Evolutionary conservation across 352 stramenopile species (phyloP).

Genomic region (Globisporangium megalacanthum): DNA sequence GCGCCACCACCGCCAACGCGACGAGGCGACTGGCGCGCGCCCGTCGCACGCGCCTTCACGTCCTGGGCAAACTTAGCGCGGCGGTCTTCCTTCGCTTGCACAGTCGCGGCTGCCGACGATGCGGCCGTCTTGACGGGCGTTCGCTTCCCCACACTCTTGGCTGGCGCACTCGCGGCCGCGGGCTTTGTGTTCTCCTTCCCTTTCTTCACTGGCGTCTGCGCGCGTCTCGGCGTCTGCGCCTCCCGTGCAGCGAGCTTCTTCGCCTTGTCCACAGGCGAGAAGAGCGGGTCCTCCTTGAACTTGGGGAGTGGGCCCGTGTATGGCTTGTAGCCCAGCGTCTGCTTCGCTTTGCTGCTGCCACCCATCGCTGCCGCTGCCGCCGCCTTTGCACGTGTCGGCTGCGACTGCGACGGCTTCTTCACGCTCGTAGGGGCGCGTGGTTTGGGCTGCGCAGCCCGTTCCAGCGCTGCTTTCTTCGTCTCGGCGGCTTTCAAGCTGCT

Average conservation of each 20-base stretch:
- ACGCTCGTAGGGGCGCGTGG: slow-evolving; percentile 4
- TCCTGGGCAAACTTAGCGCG: slow-evolving; percentile 36
- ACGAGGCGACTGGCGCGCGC: slow-evolving; percentile 10
- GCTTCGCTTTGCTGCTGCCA: slow-evolving; percentile 9
- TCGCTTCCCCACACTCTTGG: slow-evolving; percentile 21
- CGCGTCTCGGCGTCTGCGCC: slow-evolving; percentile 18
- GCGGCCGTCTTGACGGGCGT: slow-evolving; percentile 21
- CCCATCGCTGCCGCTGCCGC: not conserved
- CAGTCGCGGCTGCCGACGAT: slow-evolving; percentile 1
- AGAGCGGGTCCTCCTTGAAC: slow-evolving; percentile 53
- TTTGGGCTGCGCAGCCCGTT: slow-evolving; percentile 4
- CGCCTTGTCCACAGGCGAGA: slow-evolving; percentile 29
- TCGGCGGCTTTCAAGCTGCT: slow-evolving; percentile 12
- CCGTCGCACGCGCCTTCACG: slow-evolving; percentile 21
- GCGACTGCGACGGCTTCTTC: slow-evolving; percentile 6
- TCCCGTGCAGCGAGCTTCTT: slow-evolving; percentile 12
- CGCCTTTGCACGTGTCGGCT: not conserved
- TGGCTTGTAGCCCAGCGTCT: slow-evolving; percentile 40
- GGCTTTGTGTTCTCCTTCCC: slow-evolving; percentile 19
- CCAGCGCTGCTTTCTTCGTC: slow-evolving; percentile 6
- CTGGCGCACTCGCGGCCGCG: slow-evolving; percentile 15
- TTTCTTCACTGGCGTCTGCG: slow-evolving; percentile 14
- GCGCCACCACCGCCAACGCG: not conserved
- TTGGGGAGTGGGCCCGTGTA: slow-evolving; percentile 59
- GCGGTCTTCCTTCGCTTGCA: slow-evolving; percentile 25